Evolutionary conservation across 805 yeast species (phyloP), one percentile per base, ranked within the genome.

Genomic region (Kockiozyma suomiensis): DNA sequence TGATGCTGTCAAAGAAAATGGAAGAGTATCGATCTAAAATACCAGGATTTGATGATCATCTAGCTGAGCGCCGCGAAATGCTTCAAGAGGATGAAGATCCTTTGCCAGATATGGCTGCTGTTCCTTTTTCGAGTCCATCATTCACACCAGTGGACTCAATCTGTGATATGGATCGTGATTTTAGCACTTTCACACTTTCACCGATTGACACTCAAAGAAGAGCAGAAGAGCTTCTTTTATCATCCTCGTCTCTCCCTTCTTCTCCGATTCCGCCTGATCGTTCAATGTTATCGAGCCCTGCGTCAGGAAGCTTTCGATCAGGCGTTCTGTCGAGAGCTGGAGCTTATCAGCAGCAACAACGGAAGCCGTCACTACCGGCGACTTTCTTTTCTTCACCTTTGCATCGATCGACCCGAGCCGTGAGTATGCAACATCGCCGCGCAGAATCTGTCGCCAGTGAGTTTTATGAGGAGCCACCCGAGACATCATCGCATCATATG

Each of bases 171-270:
- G 46, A 23, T 38, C 21, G 46, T 7, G 38, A 40, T 25, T 47
- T 32, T 17, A 28, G 40, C 3, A 56, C 43, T 3, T 50, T 15
- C 40, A 41, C 60, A 4, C 25, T 60, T n/a, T 56, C 64, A 26
- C 64, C 64, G 8, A 30, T 30, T 8, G 58, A 51, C 30, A 60
- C 63, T 3, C 60, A 54, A 42, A 54, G 51, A 25, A 57, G 60
- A 2, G 63, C 65, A 1, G 65, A 62, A 23, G 55, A 55, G 25
- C 19, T 62, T 8, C 50, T 47, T 12, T 12, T 35, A 25, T 54
- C 56, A n/a, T 45, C n/a, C n/a, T n/a, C 57, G 21, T n/a, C 55
- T 13, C 21, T 41, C 2, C 42, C 53, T 8, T 45, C 51, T 6
- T 46, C 58, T 12, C 42, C 58, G 23, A 28, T 46, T n/a, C 42